A percentile compares a stretch with the other conserved stretches of the same genome.
phyloP scores from a whole-genome alignment of 2,329 filamentous ascomycete species.

The Bipolaris sorokiniana region DNA sequence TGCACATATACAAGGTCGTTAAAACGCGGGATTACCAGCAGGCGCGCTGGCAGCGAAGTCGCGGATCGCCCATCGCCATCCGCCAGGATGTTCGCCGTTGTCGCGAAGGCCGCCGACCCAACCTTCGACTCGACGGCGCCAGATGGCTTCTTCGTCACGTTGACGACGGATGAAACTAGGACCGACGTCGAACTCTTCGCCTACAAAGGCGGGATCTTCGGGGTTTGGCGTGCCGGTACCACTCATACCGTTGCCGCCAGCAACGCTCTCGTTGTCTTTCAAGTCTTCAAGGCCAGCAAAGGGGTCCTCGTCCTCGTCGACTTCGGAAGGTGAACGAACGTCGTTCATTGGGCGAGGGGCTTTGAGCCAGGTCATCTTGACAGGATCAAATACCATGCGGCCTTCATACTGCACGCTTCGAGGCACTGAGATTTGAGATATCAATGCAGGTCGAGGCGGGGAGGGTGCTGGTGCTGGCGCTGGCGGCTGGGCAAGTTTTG shows the following conservation, averaged over 20 bases:
- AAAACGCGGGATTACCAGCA: conserved; percentile 25
- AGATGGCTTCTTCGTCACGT: conserved; percentile 87
- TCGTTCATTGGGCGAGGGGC: conserved; percentile 53
- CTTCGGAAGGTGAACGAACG: conserved; percentile 55
- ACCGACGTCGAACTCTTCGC: conserved; percentile 96
- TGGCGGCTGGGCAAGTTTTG: conserved; percentile 40
- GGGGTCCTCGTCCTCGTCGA: conserved; percentile 88
- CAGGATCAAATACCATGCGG: conserved; percentile 98
- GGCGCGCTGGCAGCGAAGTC: conserved; percentile 50
- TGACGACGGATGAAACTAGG: conserved; percentile 91
- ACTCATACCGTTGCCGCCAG: conserved; percentile 33
- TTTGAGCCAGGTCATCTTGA: conserved; percentile 98
- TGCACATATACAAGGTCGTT: conserved; percentile 25
- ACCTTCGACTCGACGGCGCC: conserved; percentile 83
- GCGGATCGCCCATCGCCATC: conserved; percentile 78
- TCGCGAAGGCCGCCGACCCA: conserved; percentile 72
- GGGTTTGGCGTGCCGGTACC: conserved; percentile 26
- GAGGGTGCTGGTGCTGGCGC: conserved; percentile 56
- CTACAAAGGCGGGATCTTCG: conserved; percentile 62
- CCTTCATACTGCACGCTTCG: conserved; percentile 92
- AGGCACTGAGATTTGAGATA: conserved; percentile 81
- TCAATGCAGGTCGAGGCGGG: conserved; percentile 73
- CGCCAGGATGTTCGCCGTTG: conserved; percentile 50
- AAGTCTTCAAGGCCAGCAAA: conserved; percentile 96
- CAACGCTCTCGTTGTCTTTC: conserved; percentile 65